Evolutionary conservation across 2,329 filamentous ascomycete species (phyloP).

Genomic region (Chaetomium sp.): DNA sequence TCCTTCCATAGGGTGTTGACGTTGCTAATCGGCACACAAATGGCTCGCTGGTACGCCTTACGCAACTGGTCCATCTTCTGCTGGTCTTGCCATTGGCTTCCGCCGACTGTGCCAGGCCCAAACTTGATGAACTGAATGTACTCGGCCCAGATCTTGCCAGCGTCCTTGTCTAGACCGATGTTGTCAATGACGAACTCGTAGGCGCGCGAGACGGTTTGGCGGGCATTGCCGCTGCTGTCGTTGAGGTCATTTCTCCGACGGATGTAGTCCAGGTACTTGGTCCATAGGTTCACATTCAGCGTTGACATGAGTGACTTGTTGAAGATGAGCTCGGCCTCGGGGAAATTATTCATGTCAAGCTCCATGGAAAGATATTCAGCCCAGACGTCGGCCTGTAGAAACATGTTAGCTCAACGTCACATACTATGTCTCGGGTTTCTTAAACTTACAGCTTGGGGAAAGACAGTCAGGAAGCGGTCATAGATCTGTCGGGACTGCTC

Average conservation of each 20-base stretch:
- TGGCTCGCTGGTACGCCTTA: conserved; percentile 88
- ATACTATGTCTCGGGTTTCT: neutral
- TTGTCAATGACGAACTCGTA: conserved; percentile 92
- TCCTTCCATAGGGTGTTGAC: conserved; percentile 92
- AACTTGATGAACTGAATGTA: conserved; percentile 93
- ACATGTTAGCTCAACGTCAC: conserved; percentile 39
- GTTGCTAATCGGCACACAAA: conserved; percentile 80
- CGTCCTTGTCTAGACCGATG: conserved; percentile 88
- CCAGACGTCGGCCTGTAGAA: conserved; percentile 81
- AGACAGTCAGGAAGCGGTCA: conserved; percentile 82
- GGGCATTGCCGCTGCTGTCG: conserved; percentile 74
- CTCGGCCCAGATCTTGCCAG: conserved; percentile 88
- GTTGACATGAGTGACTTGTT: conserved; percentile 75
- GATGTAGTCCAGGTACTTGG: conserved; percentile 91
- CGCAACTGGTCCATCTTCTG: conserved; percentile 96
- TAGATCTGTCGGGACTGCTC: conserved; percentile 81
- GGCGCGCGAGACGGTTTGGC: conserved; percentile 77
- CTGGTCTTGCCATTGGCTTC: conserved; percentile 90
- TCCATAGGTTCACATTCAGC: conserved; percentile 86
- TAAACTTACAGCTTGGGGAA: conserved; percentile 83
- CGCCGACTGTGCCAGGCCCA: conserved; percentile 82
- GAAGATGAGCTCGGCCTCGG: conserved; percentile 81
- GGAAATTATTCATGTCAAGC: conserved; percentile 79
- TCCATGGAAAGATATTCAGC: conserved; percentile 88
- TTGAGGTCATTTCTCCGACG: conserved; percentile 87